Conservation (phyloP, 1,284 basidiomycete species). For the Xerocomus amazonicus region DNA sequence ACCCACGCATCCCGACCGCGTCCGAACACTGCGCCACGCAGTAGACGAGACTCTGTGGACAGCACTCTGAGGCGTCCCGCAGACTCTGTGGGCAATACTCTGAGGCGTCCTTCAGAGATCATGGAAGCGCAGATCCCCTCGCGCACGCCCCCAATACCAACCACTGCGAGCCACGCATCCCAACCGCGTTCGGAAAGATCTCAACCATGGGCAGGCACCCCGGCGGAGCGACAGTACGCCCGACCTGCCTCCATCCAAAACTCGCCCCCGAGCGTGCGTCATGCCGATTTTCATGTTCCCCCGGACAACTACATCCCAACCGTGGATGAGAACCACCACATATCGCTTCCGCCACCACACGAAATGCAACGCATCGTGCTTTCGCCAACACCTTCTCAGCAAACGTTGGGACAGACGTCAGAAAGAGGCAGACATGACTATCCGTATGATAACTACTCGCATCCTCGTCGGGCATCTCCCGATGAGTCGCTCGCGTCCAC, state of each 20-base stretch:
- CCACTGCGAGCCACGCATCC: constrained; percentile 12
- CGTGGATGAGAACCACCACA: constrained; percentile 19
- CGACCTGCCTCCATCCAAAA: constrained; percentile 22
- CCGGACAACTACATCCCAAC: constrained; percentile 30
- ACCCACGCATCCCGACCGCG: too few relatives aligned
- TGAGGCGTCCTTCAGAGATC: background rate
- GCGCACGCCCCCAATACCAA: constrained; percentile 9
- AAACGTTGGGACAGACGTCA: constrained; percentile 12
- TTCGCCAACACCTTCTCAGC: constrained; percentile 32
- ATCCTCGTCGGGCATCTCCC: constrained; percentile 27
- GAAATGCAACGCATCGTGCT: constrained; percentile 27
- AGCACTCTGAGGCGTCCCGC: too few relatives aligned
- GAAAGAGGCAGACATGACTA: constrained; percentile 28
- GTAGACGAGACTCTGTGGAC: too few relatives aligned
- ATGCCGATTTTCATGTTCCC: constrained; percentile 15
- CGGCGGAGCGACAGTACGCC: constrained; percentile 10
- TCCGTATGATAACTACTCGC: constrained; percentile 20
- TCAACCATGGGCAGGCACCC: constrained; percentile 21
- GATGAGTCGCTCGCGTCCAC: constrained; percentile 31
- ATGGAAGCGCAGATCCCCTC: constrained; percentile 12
- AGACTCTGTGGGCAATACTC: too few relatives aligned
- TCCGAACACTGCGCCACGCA: too few relatives aligned
- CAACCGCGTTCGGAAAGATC: constrained; percentile 13
- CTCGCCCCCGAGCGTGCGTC: constrained; percentile 14
- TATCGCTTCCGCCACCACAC: constrained; percentile 32